Evolutionary conservation across 805 yeast genomes (phyloP).

Genomic region (Candida caryicola): DNA sequence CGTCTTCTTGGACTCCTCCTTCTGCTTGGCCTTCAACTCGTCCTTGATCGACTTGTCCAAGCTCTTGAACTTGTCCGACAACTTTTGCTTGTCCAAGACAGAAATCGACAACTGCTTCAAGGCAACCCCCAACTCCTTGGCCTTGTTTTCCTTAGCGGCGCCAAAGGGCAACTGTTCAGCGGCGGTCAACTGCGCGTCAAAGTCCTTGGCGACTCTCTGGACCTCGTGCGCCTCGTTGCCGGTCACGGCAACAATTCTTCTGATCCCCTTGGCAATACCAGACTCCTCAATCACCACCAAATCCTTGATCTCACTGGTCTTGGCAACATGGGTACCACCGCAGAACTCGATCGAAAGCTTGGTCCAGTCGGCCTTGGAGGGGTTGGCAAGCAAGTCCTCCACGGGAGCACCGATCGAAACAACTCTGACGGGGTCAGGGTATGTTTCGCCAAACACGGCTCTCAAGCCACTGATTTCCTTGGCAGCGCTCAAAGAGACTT

Average conservation of each 20-base stretch:
- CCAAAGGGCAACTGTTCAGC: constrained; percentile 69
- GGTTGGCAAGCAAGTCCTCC: constrained; percentile 70
- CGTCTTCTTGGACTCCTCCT: constrained; percentile 80
- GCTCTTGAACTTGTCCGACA: constrained; percentile 69
- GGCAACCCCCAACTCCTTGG: constrained; percentile 81
- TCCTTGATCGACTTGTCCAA: constrained; percentile 87
- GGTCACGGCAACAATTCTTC: constrained; percentile 97
- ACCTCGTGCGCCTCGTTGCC: constrained; percentile 89
- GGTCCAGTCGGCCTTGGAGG: constrained; percentile 73
- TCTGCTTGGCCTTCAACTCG: constrained; percentile 81
- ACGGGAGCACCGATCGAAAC: constrained; percentile 93
- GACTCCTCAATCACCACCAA: constrained; percentile 88
- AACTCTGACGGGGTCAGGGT: constrained; percentile 98
- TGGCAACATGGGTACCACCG: constrained; percentile 97
- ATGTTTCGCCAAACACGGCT: constrained; percentile 98
- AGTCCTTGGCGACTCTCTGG: constrained; percentile 78
- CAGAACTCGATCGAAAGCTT: constrained; percentile 88
- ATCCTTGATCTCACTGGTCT: constrained; percentile 91
- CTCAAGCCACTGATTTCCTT: constrained; percentile 78
- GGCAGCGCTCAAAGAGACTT: constrained; percentile 73
- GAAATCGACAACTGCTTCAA: constrained; percentile 82
- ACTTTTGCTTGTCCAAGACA: constrained; percentile 70
- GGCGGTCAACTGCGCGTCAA: constrained; percentile 55
- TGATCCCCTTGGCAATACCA: constrained; percentile 97
- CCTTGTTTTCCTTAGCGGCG: constrained; percentile 70